A percentile compares a stretch with the other conserved stretches of the same genome.
Evolutionary conservation across 2,329 filamentous ascomycete species (phyloP).

Genomic region (Nothophoma quercina): DNA sequence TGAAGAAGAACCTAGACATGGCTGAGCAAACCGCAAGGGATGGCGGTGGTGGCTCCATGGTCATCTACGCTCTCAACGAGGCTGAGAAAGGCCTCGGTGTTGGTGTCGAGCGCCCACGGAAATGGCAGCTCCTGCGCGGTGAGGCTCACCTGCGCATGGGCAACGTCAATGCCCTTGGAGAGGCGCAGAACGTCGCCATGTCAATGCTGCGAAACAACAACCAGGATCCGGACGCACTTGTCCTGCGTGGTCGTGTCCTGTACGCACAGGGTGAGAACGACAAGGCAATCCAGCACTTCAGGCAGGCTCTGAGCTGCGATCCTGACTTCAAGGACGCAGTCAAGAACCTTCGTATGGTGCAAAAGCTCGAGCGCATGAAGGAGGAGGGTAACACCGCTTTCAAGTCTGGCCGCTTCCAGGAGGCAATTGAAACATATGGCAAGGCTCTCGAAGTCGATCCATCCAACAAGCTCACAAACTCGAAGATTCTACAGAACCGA

Average conservation of each 20-base stretch:
- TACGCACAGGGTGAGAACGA: slow-evolving; percentile 95
- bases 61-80: slow-evolving; percentile 87
- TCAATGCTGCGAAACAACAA: slow-evolving; percentile 82
- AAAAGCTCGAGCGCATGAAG: slow-evolving; percentile 92
- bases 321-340: slow-evolving; percentile 90
- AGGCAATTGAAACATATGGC: slow-evolving; percentile 85
- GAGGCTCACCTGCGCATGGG: slow-evolving; percentile 94
- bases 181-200: slow-evolving; percentile 94
- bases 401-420: slow-evolving; percentile 81
- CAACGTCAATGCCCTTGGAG: slow-evolving; percentile 84
- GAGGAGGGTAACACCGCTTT: slow-evolving; percentile 91
- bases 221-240: slow-evolving; percentile 91
- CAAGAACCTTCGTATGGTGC: slow-evolving; percentile 86
- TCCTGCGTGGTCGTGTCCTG: slow-evolving; percentile 84
- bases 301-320: slow-evolving; percentile 87
- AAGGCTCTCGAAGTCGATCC: slow-evolving; percentile 86
- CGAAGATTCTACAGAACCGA: slow-evolving; percentile 93
- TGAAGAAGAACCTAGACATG: slow-evolving; percentile 81
- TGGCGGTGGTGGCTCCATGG: slow-evolving; percentile 87
- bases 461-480: slow-evolving; percentile 87
- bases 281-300: slow-evolving; percentile 91
- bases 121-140: slow-evolving; percentile 92
- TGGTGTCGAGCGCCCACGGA: slow-evolving; percentile 81
- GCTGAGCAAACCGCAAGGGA: slow-evolving; percentile 79
- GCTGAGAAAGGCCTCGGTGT: slow-evolving; percentile 81